Percentiles rank a stretch among this genome's conserved stretches.
phyloP scores from a whole-genome alignment of 2,329 filamentous ascomycete species.

The Neospermospora avenae region DNA sequence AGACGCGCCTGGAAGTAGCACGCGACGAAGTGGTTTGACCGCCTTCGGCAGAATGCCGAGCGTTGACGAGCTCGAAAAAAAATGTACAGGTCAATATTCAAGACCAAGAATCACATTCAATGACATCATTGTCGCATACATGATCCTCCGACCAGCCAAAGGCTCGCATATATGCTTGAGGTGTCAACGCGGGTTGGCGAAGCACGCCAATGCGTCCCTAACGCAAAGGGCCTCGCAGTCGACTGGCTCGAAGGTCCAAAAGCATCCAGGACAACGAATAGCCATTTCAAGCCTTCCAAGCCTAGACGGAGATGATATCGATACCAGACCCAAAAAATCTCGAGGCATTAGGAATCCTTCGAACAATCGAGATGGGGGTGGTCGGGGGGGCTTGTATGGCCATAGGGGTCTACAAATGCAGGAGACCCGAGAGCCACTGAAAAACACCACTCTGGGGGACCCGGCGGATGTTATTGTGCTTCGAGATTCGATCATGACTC shows the following conservation, averaged over 20 bases:
- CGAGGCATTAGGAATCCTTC: background rate
- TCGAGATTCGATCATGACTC: conserved; percentile 27
- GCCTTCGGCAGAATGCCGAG: conserved; percentile 6
- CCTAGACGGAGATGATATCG: background rate
- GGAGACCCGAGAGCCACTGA: conserved; percentile 25
- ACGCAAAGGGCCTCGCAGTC: conserved; percentile 19
- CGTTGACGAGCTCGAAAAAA: conserved; percentile 13
- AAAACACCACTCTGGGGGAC: conserved; percentile 26
- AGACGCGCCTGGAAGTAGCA: conserved; percentile 19
- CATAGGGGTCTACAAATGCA: conserved; percentile 19
- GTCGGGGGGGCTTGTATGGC: conserved; percentile 18
- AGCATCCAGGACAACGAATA: background rate
- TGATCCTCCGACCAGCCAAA: conserved; percentile 30
- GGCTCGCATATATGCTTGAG: conserved; percentile 34
- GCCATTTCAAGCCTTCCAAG: background rate
- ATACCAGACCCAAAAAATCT: background rate
- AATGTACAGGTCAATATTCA: background rate
- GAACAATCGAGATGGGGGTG: conserved; percentile 6
- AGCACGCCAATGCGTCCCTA: conserved; percentile 8
- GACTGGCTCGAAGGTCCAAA: conserved; percentile 8
- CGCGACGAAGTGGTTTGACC: conserved; percentile 10
- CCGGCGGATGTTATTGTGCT: conserved; percentile 33
- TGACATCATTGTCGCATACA: conserved; percentile 30
- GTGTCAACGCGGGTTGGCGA: conserved; percentile 31
- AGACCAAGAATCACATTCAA: background rate